Evolutionary conservation across 1,284 basidiomycete species (phyloP), one percentile per base, ranked within the genome.

Genomic region (Tetrapyrgos nigripes): DNA sequence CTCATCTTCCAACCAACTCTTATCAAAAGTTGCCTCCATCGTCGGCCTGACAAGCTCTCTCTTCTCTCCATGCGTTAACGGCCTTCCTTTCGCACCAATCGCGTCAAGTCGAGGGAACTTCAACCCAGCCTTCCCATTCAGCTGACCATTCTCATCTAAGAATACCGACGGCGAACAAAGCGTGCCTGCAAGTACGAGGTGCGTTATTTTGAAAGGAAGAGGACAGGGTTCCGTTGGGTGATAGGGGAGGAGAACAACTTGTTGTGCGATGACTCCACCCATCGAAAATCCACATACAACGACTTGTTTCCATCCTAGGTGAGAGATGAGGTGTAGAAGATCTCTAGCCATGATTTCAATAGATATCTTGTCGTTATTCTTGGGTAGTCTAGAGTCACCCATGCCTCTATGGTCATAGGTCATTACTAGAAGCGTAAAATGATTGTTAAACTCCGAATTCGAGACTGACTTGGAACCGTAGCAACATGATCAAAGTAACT

Each of bases 211-310:
- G 35, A 54, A 54, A 17, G 53, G 53, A 17, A 54, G 40, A 10
- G 53, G 29, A 23, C 28, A 24, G 6, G 53, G 53, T 14, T 44
- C 33, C 31, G 24, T 21, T 19, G 40, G 43, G 10, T 54, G 53
- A 23, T 54, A 47, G 10, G 40, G 53, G 17, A 54, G 53, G 27
- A 54, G 46, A 5, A 54, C 21, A n/a, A 54, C n/a, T 45, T 54
- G 53, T 54, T 54, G 53, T n/a, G 53, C 29, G 23, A 54, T 33
- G 24, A 54, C 53, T 21, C 53, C 53, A 26, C 53, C 53, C 53
- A 54, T 54, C 6, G 53, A 54, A 23, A 54, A 54, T 14, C 53
- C 53, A 28, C 53, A 54, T 29, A 54, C 24, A 23, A 45, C 43
- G 9, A 54, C 13, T 31, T 54, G 27, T 13, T 54, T 19, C 53